Evolutionary conservation across 805 yeast genomes (phyloP).

Genomic region (Danielia oregonensis): DNA sequence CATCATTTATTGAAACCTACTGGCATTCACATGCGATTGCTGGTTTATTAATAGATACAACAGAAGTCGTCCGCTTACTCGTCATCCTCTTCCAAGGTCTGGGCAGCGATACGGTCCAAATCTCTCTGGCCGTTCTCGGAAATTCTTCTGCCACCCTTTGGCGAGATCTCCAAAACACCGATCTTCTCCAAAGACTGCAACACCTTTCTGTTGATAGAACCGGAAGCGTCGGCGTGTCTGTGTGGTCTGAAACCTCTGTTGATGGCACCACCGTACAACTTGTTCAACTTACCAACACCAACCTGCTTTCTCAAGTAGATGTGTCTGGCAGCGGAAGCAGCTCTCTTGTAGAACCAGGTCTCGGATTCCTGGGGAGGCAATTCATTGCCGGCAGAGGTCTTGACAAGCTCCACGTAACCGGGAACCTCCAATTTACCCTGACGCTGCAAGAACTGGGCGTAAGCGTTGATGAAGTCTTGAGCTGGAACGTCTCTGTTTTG

Average conservation of each 20-base stretch:
- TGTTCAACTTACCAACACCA: constrained; percentile 99
- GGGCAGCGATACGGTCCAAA: constrained; percentile 99
- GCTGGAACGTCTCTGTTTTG: constrained; percentile 98
- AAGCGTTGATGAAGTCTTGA: constrained; percentile 98
- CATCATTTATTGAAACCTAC: constrained; percentile 1
- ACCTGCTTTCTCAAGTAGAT: constrained; percentile 98
- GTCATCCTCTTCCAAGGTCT: constrained; percentile 91
- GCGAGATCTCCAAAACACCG: constrained; percentile 93
- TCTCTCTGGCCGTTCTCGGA: constrained; percentile 99
- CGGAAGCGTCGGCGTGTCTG: constrained; percentile 98
- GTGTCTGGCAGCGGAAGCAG: constrained; percentile 99
- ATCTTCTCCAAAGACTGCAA: constrained; percentile 97
- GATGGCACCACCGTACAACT: constrained; percentile 97
- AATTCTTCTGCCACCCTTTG: constrained; percentile 99
- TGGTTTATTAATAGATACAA: constrained; percentile 4
- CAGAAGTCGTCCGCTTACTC: constrained; percentile 16
- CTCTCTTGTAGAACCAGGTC: constrained; percentile 99
- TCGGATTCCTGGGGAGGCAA: constrained; percentile 99
- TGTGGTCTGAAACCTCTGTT: constrained; percentile 99
- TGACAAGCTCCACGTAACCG: constrained; percentile 99
- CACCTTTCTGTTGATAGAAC: constrained; percentile 98
- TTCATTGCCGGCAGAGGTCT: constrained; percentile 98
- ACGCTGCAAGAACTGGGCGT: constrained; percentile 99
- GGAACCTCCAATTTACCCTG: constrained; percentile 99
- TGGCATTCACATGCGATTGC: constrained; percentile 1